phyloP scores from a whole-genome alignment of 345 rosid genomes.

The Gossypium anomalum region DNA sequence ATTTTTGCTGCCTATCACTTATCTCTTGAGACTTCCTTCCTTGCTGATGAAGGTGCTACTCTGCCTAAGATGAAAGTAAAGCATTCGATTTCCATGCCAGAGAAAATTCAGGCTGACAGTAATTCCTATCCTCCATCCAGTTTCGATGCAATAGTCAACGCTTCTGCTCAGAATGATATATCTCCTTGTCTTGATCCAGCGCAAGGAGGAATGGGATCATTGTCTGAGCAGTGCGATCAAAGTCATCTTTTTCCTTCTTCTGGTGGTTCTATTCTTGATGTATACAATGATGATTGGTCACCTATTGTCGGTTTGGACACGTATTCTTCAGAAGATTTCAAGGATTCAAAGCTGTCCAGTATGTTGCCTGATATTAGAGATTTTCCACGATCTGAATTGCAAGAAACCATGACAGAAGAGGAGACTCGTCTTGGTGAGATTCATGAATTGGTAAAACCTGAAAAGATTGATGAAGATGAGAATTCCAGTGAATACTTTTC shows the following conservation, averaged over 20 bases:
- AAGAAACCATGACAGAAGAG: slow-evolving; percentile 33
- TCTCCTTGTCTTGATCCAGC: slow-evolving; percentile 25
- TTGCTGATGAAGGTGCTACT: slow-evolving; percentile 98
- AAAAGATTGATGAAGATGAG: slow-evolving; percentile 46
- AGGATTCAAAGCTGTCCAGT: slow-evolving; percentile 25
- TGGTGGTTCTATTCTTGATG: slow-evolving; percentile 27
- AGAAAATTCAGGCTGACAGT: slow-evolving; percentile 36
- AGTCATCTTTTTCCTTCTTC: slow-evolving; percentile 28
- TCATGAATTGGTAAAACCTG: slow-evolving; percentile 37
- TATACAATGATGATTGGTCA: slow-evolving; percentile 28
- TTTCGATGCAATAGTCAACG: slow-evolving; percentile 27
- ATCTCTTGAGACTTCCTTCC: slow-evolving; percentile 92
- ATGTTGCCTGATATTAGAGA: slow-evolving; percentile 21
- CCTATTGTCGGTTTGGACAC: slow-evolving; percentile 27
- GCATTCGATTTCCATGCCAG: slow-evolving; percentile 36
- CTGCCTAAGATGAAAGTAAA: slow-evolving; percentile 60
- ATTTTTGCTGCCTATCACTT: slow-evolving; percentile 97
- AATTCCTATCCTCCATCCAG: slow-evolving; percentile 26
- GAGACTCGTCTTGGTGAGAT: slow-evolving; percentile 32
- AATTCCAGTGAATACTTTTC: slow-evolving; percentile 67
- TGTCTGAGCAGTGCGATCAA: slow-evolving; percentile 36
- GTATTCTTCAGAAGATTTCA: slow-evolving; percentile 22
- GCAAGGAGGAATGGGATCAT: slow-evolving; percentile 33
- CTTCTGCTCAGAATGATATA: slow-evolving; percentile 33
- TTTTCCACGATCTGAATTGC: slow-evolving; percentile 31